These are phyloP conservation scores for Aspergillus luchuensis DNA, from an alignment of 2,329 filamentous ascomycete genomes.

Conservation along the genomic window DNA sequence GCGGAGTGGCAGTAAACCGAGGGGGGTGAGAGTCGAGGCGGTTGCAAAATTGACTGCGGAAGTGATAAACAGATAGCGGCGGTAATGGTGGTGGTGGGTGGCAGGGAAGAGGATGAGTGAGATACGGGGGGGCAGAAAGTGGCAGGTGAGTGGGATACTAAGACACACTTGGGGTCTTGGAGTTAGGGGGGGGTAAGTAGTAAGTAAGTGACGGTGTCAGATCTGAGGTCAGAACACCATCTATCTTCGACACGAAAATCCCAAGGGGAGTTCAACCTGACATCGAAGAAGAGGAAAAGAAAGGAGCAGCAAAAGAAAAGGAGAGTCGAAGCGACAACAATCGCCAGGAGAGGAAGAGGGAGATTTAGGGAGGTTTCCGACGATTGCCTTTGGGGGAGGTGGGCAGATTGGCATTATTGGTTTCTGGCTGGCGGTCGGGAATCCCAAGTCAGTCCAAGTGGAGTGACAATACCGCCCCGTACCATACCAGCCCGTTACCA, in stretches of 20 bases:
- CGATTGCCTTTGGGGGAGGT: background rate
- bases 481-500: conserved; percentile 2
- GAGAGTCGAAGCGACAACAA: background rate
- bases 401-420: conserved; percentile 7
- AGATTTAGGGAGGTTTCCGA: conserved; percentile 7
- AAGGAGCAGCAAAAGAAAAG: background rate
- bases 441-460: background rate
- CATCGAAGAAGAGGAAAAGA: background rate
- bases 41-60: conserved; percentile 17
- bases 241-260: background rate
- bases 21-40: background rate
- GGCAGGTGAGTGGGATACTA: conserved; percentile 7
- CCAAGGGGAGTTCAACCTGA: background rate
- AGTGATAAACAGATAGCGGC: conserved; percentile 11
- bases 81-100: conserved; percentile 12
- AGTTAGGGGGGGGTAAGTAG: conserved; percentile 6
- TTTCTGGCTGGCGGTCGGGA: background rate
- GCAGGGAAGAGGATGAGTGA: conserved; percentile 8
- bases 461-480: conserved; percentile 7
- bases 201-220: background rate
- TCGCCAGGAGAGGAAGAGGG: background rate
- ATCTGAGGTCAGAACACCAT: background rate
- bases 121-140: conserved; percentile 1
- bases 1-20: conserved; percentile 15
- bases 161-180: conserved; percentile 6